Percentiles rank a stretch among this genome's conserved stretches.
phyloP scores from a whole-genome alignment of 805 yeast genomes.

The Cyberlindnera americana region DNA sequence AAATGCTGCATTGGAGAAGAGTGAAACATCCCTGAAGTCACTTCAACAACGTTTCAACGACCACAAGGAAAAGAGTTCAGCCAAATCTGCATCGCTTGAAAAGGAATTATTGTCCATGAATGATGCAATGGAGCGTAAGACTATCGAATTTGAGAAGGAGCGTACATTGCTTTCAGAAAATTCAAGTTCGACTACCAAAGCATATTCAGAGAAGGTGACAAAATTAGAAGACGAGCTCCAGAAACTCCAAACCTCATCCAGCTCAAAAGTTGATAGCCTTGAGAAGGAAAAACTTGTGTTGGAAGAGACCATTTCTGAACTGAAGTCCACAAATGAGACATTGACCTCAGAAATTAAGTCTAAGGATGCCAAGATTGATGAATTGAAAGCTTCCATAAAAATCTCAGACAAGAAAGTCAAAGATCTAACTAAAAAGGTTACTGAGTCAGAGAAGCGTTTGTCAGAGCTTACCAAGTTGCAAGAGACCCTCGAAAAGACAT shows the following conservation, averaged over 20 bases:
- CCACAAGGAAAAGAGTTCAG: conserved; percentile 21
- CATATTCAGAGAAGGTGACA: conserved; percentile 44
- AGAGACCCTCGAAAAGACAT: not conserved
- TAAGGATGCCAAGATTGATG: conserved; percentile 7
- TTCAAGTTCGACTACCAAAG: conserved; percentile 47
- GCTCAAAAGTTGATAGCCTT: conserved; percentile 6
- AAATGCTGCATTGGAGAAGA: conserved; percentile 10
- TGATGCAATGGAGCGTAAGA: conserved; percentile 35
- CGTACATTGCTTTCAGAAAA: conserved; percentile 43
- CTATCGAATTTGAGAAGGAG: conserved; percentile 47
- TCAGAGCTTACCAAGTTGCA: conserved; percentile 1
- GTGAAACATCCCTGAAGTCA: conserved; percentile 15
- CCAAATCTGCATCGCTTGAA: conserved; percentile 26
- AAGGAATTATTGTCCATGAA: conserved; percentile 30
- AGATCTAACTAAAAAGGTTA: no score
- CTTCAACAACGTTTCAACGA: conserved; percentile 20
- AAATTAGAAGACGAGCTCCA: conserved; percentile 36
- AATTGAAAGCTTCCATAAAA: conserved; percentile 5
- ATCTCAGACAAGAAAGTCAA: no score
- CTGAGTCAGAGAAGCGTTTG: conserved; percentile 2
- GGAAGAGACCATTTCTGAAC: conserved; percentile 15
- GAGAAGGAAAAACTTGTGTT: conserved; percentile 14
- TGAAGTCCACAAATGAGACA: conserved; percentile 11
- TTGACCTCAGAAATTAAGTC: conserved; percentile 8
- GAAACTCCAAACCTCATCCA: conserved; percentile 10